These are phyloP conservation scores for Grigorovia jiainica DNA, from an alignment of 805 yeast genomes.

Conservation along the genomic window DNA sequence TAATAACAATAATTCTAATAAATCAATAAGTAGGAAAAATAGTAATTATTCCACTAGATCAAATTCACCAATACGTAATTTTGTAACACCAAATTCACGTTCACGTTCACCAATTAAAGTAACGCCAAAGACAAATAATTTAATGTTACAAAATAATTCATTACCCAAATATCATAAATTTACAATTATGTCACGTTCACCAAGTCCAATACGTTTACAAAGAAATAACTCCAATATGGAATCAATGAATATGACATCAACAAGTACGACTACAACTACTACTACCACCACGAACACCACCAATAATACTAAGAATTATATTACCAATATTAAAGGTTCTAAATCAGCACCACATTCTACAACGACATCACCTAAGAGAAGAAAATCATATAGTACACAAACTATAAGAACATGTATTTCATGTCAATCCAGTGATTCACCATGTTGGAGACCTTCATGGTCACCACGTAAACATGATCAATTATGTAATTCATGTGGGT, in stretches of 20 bases:
- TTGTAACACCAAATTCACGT: slow-evolving; percentile 7
- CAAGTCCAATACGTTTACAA: slow-evolving; percentile 1
- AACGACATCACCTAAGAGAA: slow-evolving; percentile 2
- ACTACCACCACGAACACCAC: slow-evolving; percentile 4
- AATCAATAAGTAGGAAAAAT: slow-evolving; percentile 1
- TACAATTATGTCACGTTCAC: neutral
- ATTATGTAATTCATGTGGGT: slow-evolving; percentile 91
- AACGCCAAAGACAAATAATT: neutral
- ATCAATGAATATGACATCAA: neutral
- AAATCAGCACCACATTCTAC: slow-evolving; percentile 1
- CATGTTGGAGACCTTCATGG: slow-evolving; percentile 99
- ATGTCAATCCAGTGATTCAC: slow-evolving; percentile 83
- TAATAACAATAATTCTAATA: neutral
- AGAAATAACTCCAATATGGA: neutral
- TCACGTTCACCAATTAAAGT: slow-evolving; percentile 4
- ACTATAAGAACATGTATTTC: slow-evolving; percentile 64
- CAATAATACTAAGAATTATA: neutral
- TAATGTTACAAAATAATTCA: slow-evolving; percentile 1
- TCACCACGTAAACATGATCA: slow-evolving; percentile 74
- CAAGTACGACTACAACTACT: slow-evolving; percentile 3
- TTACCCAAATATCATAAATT: slow-evolving; percentile 2
- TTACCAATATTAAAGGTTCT: neutral
- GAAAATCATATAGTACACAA: slow-evolving; percentile 2
- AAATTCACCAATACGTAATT: slow-evolving; percentile 8
- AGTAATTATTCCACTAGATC: slow-evolving; percentile 6